Percentiles rank a stretch among this genome's conserved stretches.
Evolutionary conservation across 805 yeast species (phyloP).

Genomic region (Ogataea siamensis): DNA sequence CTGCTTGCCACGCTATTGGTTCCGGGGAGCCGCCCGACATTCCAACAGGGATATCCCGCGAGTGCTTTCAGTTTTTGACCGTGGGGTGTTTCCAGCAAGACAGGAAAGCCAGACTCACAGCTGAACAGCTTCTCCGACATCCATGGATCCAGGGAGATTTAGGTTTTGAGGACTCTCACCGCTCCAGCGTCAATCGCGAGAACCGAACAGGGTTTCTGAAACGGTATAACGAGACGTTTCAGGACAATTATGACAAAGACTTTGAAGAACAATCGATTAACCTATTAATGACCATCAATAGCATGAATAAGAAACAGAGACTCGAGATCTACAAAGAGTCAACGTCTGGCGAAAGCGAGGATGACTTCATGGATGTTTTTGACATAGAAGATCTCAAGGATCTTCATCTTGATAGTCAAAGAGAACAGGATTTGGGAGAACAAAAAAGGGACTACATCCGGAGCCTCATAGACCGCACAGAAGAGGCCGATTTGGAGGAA

Average conservation of each 20-base stretch:
- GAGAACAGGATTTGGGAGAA: slow-evolving; percentile 5
- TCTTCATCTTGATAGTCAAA: slow-evolving; percentile 4
- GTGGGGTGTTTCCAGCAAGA: slow-evolving; percentile 69
- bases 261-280: slow-evolving; percentile 20
- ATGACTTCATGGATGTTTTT: slow-evolving; percentile 21
- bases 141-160: slow-evolving; percentile 49
- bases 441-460: slow-evolving; percentile 15
- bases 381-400: slow-evolving; percentile 16
- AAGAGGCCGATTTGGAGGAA: slow-evolving; percentile 13
- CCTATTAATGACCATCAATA: slow-evolving; percentile 16
- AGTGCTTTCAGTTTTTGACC: slow-evolving; percentile 49
- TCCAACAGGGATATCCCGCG: slow-evolving; percentile 40
- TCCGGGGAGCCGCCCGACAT: slow-evolving; percentile 69
- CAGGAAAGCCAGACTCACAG: slow-evolving; percentile 56
- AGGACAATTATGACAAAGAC: slow-evolving; percentile 20
- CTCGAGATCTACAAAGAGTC: slow-evolving; percentile 23
- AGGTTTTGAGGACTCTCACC: slow-evolving; percentile 4
- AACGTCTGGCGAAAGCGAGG: slow-evolving; percentile 18
- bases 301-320: slow-evolving; percentile 19
- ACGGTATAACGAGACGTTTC: slow-evolving; percentile 20
- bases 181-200: slow-evolving; percentile 6
- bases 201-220: slow-evolving; percentile 10
- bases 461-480: slow-evolving; percentile 9
- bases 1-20: slow-evolving; percentile 81
- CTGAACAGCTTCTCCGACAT: slow-evolving; percentile 54